Conservation (phyloP, 148 eudicot species). For the Rheum nobile region DNA sequence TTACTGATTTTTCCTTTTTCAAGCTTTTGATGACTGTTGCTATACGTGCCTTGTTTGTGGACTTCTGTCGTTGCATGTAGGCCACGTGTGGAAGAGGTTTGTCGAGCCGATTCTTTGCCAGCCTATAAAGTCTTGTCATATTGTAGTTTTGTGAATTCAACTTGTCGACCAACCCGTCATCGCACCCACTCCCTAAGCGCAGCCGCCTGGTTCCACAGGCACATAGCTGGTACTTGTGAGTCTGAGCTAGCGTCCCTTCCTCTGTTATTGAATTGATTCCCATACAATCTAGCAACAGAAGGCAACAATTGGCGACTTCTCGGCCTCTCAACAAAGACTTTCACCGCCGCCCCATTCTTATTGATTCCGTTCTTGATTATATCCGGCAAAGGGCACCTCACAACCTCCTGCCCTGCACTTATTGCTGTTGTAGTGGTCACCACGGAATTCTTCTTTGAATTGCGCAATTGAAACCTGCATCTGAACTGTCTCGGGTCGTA, state of each 20-base stretch:
- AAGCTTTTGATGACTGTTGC: too few relatives aligned
- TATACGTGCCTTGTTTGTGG: too few relatives aligned
- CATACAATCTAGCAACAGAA: slow-evolving; percentile 53
- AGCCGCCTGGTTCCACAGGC: slow-evolving; percentile 88
- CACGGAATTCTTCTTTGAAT: slow-evolving; percentile 14
- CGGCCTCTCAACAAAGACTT: slow-evolving; percentile 32
- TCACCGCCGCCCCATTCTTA: slow-evolving; percentile 26
- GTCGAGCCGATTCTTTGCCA: too few relatives aligned
- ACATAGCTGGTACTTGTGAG: slow-evolving; percentile 72
- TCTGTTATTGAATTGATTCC: not conserved
- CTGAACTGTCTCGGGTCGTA: slow-evolving; percentile 52
- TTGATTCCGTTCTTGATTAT: slow-evolving; percentile 22
- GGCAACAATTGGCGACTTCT: slow-evolving; percentile 35
- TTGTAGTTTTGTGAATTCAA: slow-evolving; percentile 52
- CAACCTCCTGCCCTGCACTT: slow-evolving; percentile 80
- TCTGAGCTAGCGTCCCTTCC: slow-evolving; percentile 11
- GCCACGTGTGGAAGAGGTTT: too few relatives aligned
- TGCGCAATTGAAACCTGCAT: slow-evolving; percentile 45
- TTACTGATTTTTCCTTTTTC: too few relatives aligned
- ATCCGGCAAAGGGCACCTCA: slow-evolving; percentile 60
- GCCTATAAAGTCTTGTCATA: slow-evolving; percentile 55
- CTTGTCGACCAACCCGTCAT: slow-evolving; percentile 46
- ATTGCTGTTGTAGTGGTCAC: slow-evolving; percentile 35
- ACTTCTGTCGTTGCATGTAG: too few relatives aligned
- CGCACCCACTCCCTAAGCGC: slow-evolving; percentile 76